Conservation (phyloP, 441 rosid genomes). For the Erysimum pusillum region DNA sequence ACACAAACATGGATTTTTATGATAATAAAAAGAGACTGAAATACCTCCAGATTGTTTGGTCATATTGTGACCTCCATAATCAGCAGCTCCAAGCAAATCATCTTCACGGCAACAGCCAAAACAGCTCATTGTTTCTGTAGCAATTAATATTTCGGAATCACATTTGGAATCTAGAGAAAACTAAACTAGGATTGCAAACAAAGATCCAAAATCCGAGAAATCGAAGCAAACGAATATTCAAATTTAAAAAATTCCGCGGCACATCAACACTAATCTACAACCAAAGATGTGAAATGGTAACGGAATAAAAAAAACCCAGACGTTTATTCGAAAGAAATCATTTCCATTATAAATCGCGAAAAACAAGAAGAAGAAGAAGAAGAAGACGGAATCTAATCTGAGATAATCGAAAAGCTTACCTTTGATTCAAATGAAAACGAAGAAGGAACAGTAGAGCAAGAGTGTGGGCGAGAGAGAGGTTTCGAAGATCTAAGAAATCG, state of each 20-base stretch:
- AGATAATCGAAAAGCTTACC: conserved; percentile 5
- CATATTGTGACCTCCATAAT: conserved; percentile 64
- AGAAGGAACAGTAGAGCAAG: background rate
- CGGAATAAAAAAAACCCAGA: background rate
- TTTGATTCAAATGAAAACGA: background rate
- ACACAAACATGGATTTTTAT: too few relatives aligned
- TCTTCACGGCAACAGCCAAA: conserved; percentile 81
- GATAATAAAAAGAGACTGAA: too few relatives aligned
- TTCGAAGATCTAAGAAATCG: conserved; percentile 24
- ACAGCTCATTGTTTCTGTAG: conserved; percentile 65
- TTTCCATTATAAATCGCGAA: background rate
- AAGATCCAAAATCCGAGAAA: background rate
- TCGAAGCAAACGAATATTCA: background rate
- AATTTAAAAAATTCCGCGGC: background rate
- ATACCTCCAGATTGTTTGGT: too few relatives aligned
- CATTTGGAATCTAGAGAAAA: background rate
- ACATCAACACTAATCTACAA: background rate
- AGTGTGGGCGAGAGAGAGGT: conserved; percentile 3
- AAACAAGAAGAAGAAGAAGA: background rate
- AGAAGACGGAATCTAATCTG: too few relatives aligned
- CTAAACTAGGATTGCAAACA: background rate
- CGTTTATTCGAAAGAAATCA: background rate
- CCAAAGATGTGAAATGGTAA: background rate
- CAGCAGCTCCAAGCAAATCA: conserved; percentile 69
- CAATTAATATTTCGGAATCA: background rate